Conservation (phyloP, 805 yeast genomes). For the Sungouiozyma ichnusensis region DNA sequence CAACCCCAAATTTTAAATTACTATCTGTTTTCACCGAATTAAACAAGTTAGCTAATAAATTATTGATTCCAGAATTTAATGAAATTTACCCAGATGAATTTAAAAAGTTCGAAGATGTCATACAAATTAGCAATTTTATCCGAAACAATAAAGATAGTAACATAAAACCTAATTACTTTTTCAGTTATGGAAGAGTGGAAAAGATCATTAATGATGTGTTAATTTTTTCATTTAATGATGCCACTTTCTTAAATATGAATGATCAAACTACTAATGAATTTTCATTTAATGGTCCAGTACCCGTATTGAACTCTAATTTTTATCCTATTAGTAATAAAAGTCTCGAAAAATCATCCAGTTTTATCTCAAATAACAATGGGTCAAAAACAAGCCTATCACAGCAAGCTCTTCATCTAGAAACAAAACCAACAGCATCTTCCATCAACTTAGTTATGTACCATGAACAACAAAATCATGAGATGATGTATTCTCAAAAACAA, state of each 20-base stretch:
- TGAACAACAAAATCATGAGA: conserved; percentile 1
- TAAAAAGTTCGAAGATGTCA: not conserved
- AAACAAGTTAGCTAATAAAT: conserved; percentile 20
- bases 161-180: not conserved
- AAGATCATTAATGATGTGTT: conserved; percentile 23
- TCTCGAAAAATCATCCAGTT: not conserved
- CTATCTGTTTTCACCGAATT: conserved; percentile 24
- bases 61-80: conserved; percentile 20
- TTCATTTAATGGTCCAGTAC: conserved; percentile 8
- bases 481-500: conserved; percentile 7
- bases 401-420: not conserved
- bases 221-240: conserved; percentile 26
- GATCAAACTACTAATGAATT: conserved; percentile 21
- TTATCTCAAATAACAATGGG: not conserved
- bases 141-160: conserved; percentile 14
- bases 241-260: conserved; percentile 24
- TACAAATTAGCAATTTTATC: conserved; percentile 2
- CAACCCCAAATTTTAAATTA: conserved; percentile 27
- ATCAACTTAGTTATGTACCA: conserved; percentile 6
- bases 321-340: not conserved
- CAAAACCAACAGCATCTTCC: conserved; percentile 8
- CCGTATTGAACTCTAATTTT: not conserved
- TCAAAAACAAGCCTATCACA: not conserved
- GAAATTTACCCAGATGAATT: conserved; percentile 17
- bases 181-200: conserved; percentile 7